A percentile compares a stretch with the other conserved stretches of the same genome.
Evolutionary conservation across 257 asterid species (phyloP).

Genomic region (Scutellaria galericulata): DNA sequence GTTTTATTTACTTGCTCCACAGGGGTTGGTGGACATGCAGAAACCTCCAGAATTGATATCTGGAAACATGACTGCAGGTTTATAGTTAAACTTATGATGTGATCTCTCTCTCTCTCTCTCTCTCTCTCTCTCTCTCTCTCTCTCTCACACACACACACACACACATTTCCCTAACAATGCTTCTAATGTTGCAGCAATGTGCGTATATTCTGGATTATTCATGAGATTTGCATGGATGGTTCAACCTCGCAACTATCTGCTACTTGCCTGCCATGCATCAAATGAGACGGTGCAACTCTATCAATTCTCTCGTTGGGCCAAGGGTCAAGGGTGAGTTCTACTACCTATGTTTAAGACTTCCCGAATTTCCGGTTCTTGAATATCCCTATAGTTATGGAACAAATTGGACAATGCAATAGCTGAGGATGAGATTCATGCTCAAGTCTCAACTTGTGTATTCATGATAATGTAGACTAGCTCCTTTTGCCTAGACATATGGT

Average conservation of each 20-base stretch:
- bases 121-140: neutral
- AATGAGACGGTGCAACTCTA: constrained; percentile 89
- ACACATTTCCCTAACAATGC: constrained; percentile 20
- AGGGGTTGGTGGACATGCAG: constrained; percentile 90
- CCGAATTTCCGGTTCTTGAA: neutral
- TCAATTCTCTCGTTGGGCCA: constrained; percentile 91
- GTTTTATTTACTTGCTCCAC: constrained; percentile 24
- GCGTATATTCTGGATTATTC: constrained; percentile 85
- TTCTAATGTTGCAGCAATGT: constrained; percentile 68
- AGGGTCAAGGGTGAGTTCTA: constrained; percentile 76
- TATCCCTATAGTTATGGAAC: neutral
- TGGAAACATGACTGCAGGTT: constrained; percentile 94
- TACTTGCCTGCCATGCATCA: constrained; percentile 90
- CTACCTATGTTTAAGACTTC: neutral
- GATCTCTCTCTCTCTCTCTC: neutral
- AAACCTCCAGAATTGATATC: constrained; percentile 98
- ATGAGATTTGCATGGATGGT: constrained; percentile 99
- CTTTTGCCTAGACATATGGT: neutral
- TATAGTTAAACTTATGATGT: neutral
- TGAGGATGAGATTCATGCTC: neutral
- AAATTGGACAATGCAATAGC: neutral
- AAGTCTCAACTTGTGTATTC: neutral
- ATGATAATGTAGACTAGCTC: neutral
- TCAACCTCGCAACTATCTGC: constrained; percentile 88
- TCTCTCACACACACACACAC: neutral